These are phyloP conservation scores for Aspergillus asperescens DNA, from an alignment of 495 filamentous ascomycete genomes.

Conservation along the genomic window DNA sequence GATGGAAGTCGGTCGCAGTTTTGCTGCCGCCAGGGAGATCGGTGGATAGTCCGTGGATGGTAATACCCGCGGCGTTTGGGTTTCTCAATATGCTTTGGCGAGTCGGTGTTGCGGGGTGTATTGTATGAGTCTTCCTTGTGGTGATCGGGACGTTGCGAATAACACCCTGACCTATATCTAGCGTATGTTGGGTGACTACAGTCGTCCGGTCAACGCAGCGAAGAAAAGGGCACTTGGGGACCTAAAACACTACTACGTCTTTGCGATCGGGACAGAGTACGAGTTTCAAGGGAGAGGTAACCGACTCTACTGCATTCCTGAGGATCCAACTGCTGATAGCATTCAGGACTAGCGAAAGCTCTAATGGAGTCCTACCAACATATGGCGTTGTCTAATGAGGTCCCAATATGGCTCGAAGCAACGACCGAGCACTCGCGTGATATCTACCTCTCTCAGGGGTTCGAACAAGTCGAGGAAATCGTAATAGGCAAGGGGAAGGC, in stretches of 20 bases:
- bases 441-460: slow-evolving; percentile 1
- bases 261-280: slow-evolving; percentile 7
- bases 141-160: neutral
- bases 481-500: neutral
- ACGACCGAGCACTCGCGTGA: slow-evolving; percentile 1
- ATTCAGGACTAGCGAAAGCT: slow-evolving; percentile 1
- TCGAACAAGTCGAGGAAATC: slow-evolving; percentile 4
- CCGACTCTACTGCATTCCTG: neutral
- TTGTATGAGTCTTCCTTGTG: neutral
- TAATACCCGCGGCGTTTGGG: neutral
- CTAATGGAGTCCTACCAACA: neutral
- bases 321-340: neutral
- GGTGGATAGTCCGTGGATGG: slow-evolving; percentile 3
- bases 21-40: slow-evolving; percentile 4
- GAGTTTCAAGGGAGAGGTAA: slow-evolving; percentile 7
- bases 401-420: slow-evolving; percentile 5
- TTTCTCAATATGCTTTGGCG: neutral
- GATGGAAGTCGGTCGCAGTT: neutral
- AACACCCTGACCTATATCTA: neutral
- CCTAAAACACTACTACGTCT: neutral
- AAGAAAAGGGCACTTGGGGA: neutral
- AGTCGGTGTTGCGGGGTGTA: neutral
- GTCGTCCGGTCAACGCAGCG: neutral
- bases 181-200: slow-evolving; percentile 4
- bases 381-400: neutral